These are phyloP conservation scores for Amoebophrya sp. DNA, from an alignment of 169 alveolate species.

Conservation along the genomic window DNA sequence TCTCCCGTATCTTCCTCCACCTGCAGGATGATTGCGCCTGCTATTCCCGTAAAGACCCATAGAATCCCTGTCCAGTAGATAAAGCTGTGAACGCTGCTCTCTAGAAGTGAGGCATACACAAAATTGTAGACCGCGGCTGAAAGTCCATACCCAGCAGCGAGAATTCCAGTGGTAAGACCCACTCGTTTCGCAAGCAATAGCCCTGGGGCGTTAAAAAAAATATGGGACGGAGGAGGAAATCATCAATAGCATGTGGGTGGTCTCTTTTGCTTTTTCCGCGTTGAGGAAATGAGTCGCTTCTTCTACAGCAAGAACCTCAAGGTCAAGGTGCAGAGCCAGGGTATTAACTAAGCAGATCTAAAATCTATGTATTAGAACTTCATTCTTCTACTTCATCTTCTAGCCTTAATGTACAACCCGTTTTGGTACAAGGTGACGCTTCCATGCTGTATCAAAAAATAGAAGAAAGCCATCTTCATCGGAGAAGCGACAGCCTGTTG, in stretches of 20 bases:
- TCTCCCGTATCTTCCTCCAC: background rate
- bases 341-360: too few relatives aligned
- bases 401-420: background rate
- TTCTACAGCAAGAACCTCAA: too few relatives aligned
- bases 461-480: background rate
- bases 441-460: background rate
- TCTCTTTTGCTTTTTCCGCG: too few relatives aligned
- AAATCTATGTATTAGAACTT: too few relatives aligned
- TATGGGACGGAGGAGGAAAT: too few relatives aligned
- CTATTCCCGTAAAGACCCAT: background rate
- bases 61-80: background rate
- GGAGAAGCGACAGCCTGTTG: too few relatives aligned
- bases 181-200: background rate
- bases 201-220: too few relatives aligned
- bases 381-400: too few relatives aligned
- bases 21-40: background rate
- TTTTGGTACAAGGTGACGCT: background rate
- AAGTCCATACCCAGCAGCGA: background rate
- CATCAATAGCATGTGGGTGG: too few relatives aligned
- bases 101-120: background rate
- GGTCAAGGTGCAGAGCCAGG: too few relatives aligned
- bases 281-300: too few relatives aligned
- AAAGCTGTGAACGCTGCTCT: background rate
- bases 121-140: background rate
- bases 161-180: background rate